A percentile compares a stretch with the other conserved stretches of the same genome.
These are phyloP conservation scores for Epichloe festucae DNA, from an alignment of 2,329 filamentous ascomycete genomes.

Conservation along the genomic window DNA sequence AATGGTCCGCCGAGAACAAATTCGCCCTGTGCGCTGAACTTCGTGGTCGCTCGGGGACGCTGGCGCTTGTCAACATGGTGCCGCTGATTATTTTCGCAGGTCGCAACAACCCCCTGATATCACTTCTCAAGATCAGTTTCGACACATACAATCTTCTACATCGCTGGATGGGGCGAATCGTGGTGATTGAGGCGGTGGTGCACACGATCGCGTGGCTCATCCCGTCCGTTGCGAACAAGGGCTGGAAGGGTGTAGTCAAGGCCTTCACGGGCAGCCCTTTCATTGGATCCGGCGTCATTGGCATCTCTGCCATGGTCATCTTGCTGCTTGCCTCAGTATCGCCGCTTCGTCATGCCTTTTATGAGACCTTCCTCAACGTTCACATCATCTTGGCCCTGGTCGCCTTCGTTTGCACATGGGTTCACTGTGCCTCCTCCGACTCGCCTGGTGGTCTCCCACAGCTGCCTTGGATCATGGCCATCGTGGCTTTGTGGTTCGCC, in stretches of 20 bases:
- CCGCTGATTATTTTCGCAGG: conserved; percentile 80
- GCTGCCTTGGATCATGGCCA: conserved; percentile 59
- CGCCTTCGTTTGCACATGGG: conserved; percentile 58
- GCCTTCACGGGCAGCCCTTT: conserved; percentile 48
- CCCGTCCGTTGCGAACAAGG: conserved; percentile 53
- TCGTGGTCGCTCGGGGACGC: conserved; percentile 70
- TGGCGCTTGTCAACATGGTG: conserved; percentile 83
- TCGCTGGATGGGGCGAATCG: conserved; percentile 65
- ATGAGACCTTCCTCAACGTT: conserved; percentile 85
- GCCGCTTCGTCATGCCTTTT: conserved; percentile 82
- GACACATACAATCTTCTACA: conserved; percentile 78
- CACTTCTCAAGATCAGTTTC: conserved; percentile 73
- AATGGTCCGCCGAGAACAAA: conserved; percentile 44
- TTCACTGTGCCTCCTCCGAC: conserved; percentile 59
- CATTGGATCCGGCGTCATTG: conserved; percentile 51
- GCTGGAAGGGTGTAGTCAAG: conserved; percentile 43
- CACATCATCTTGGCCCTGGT: conserved; percentile 67
- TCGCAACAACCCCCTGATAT: conserved; percentile 81
- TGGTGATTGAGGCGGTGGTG: conserved; percentile 52
- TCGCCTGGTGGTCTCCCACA: conserved; percentile 51
- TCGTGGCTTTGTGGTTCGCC: conserved; percentile 62
- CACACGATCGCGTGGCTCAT: conserved; percentile 65
- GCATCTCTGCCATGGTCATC: conserved; percentile 46
- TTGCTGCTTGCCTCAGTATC: conserved; percentile 62
- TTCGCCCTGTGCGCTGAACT: conserved; percentile 65